Base-by-base conservation (phyloP, 2,329 filamentous ascomycete species). In the Sporothrix sp. region DNA sequence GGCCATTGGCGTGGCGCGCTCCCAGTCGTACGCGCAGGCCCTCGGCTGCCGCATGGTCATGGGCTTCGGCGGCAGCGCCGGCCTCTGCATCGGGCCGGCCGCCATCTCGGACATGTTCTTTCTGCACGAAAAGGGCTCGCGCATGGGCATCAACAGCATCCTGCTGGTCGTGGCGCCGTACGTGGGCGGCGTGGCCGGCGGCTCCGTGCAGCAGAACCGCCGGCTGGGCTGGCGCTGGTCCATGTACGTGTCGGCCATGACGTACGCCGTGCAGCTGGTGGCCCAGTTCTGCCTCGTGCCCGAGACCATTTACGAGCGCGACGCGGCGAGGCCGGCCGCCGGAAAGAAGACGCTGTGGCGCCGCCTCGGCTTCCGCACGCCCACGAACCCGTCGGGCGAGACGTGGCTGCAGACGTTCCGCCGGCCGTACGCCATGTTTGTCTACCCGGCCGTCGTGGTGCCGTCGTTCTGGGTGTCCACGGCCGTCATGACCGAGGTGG, bases 71-170 rank as follows among this genome's bases (percentile, higher is more conserved):
- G 54, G 48, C 21, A 50, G 44, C n/a, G 49, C 47, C 8, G 54
- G 48, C 20, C 32, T 56, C 2, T 54, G 52, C 25, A 56, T 56
- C 11, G 52, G 50, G 7, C 52, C 54, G 6, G 54, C 52, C 9
- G 40, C 54, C 25, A 56, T 56, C 38, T 56, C 54, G 9, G 54
- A 56, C 50, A 54, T 56, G 54, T 56, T 56, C 32, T 56, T 56
- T 28, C 33, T 54, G 32, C 54, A 56, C 33, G 52, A 56, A 37
- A 56, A 56, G 44, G 54, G 54, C 35, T 48, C 48, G 14, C 46
- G 54, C 21, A 52, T 56, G 54, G 54, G 54, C 10, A 33, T 56
- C 18, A 56, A 56, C 35, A 51, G 33, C 35, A 44, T 56, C 27
- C 30, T 56, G 20, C 43, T 56, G 30, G 54, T 56, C 4, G 33